Evolutionary conservation across 352 stramenopile genomes (phyloP).

Genomic region (Globisporangium uncinulatum): DNA sequence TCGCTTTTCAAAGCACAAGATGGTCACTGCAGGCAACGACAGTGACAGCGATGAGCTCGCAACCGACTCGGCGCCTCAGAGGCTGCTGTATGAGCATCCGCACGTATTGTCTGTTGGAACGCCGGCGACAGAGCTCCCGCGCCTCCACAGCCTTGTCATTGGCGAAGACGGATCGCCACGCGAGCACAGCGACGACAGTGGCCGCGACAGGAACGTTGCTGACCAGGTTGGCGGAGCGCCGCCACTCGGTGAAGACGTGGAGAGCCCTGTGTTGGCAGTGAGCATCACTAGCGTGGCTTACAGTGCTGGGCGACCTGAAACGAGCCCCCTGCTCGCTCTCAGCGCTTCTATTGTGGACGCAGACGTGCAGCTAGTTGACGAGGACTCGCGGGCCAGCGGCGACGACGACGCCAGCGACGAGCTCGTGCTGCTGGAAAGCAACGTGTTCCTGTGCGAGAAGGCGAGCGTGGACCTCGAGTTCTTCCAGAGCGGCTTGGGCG

Average conservation of each 20-base stretch:
- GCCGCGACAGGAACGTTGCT: no score
- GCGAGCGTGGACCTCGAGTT: slow-evolving; percentile 47
- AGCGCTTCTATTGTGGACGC: not conserved
- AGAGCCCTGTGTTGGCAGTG: no score
- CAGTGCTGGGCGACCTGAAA: no score
- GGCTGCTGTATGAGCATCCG: not conserved
- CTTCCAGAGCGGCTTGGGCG: slow-evolving; percentile 30
- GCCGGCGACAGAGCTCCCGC: not conserved
- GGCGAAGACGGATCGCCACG: slow-evolving; percentile 8
- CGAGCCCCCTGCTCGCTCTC: no score
- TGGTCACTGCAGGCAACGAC: not conserved
- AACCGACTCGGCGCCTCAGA: not conserved
- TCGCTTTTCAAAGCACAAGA: slow-evolving; percentile 20
- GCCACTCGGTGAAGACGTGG: no score
- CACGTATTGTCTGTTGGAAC: no score
- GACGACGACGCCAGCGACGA: not conserved
- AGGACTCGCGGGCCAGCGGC: not conserved
- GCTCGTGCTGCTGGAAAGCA: slow-evolving; percentile 41
- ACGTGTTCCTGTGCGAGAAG: slow-evolving; percentile 59
- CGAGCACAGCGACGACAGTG: not conserved
- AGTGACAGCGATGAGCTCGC: not conserved
- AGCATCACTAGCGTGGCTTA: no score
- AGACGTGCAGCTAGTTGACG: not conserved
- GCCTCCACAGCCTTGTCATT: slow-evolving; percentile 17
- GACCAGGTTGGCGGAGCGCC: not conserved